A percentile compares a stretch with the other conserved stretches of the same genome.
These are phyloP conservation scores for Rauvolfia tetraphylla DNA, from an alignment of 257 asterid genomes.

Conservation along the genomic window DNA sequence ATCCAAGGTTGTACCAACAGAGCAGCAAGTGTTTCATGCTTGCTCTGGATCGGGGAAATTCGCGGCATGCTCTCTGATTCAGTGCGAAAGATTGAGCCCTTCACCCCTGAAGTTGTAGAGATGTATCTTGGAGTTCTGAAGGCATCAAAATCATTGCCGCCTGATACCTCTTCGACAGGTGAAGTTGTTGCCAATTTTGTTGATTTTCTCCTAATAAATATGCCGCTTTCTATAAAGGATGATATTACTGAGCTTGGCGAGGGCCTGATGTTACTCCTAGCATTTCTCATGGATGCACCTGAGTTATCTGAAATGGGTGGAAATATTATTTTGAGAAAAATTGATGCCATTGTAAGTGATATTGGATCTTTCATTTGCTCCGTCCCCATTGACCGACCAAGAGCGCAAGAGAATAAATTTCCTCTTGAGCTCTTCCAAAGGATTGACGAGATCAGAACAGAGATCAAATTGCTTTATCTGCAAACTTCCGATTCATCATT, in stretches of 20 bases:
- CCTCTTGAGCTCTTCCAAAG: too few species aligned
- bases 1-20: not conserved
- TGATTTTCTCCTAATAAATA: not conserved
- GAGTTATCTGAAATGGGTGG: not conserved
- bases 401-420: not conserved
- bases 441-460: not conserved
- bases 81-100: not conserved
- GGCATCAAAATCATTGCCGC: not conserved
- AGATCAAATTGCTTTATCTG: not conserved
- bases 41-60: not conserved
- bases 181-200: constrained; percentile 2
- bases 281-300: not conserved
- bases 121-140: not conserved
- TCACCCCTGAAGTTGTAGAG: not conserved
- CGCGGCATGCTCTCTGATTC: not conserved
- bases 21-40: not conserved
- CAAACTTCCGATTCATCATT: not conserved
- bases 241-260: not conserved
- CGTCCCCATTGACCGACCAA: too few species aligned
- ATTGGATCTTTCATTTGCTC: not conserved
- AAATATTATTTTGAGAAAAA: not conserved
- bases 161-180: not conserved
- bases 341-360: not conserved
- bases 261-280: not conserved
- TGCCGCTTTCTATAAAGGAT: not conserved